Percentiles rank a stretch among this genome's conserved stretches.
These are phyloP conservation scores for Dryas drummondii DNA, from an alignment of 306 rosid genomes.

Conservation along the genomic window DNA sequence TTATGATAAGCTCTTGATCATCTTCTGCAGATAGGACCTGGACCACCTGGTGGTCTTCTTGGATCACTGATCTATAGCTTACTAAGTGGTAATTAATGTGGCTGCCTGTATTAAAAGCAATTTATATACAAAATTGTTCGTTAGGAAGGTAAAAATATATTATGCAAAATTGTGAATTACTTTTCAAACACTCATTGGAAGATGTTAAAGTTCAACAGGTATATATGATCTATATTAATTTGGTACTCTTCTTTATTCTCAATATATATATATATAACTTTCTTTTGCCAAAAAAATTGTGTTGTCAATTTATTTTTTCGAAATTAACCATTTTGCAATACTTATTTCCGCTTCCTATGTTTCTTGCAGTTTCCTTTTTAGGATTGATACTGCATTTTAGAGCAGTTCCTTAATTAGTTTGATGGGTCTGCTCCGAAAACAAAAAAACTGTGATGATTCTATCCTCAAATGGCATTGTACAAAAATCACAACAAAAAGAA, in stretches of 20 bases:
- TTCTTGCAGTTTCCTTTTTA: background rate
- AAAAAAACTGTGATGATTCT: background rate
- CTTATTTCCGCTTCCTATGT: too few relatives aligned
- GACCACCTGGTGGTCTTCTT: constrained; percentile 54
- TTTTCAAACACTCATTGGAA: background rate
- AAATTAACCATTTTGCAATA: too few relatives aligned
- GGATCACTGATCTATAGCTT: constrained; percentile 26
- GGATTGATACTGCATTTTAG: background rate
- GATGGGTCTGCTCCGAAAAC: background rate
- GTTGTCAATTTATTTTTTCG: too few relatives aligned
- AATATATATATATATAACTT: too few relatives aligned
- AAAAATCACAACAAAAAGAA: too few relatives aligned
- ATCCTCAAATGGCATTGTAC: background rate
- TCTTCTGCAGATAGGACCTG: constrained; percentile 47
- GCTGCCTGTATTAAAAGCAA: background rate
- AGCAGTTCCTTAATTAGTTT: background rate
- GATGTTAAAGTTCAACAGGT: background rate
- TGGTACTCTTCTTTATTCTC: too few relatives aligned
- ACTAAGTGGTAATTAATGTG: background rate
- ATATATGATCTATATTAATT: too few relatives aligned
- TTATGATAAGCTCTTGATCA: background rate
- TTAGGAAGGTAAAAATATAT: too few relatives aligned
- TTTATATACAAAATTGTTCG: background rate
- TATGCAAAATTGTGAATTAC: background rate
- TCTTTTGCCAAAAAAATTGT: too few relatives aligned